Base-by-base conservation (phyloP, 208 protist species). In the Acanthamoeba castellanii region DNA sequence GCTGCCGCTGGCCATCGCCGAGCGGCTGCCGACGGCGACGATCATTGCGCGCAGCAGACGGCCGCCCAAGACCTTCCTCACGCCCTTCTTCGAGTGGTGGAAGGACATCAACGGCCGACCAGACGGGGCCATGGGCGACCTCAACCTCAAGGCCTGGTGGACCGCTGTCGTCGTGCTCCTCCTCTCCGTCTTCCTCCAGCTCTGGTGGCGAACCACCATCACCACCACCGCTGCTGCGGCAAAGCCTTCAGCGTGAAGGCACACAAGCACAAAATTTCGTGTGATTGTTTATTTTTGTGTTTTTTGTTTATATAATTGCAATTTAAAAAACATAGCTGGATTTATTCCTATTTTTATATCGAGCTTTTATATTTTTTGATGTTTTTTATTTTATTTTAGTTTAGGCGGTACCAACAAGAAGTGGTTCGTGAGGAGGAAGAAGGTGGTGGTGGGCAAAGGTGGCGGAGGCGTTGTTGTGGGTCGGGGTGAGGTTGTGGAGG, bases 31-130 rank as follows among this genome's bases (percentile, higher is more conserved):
- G 14, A 85, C 76, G 76, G 13, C 76, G 25, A 34, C 47, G 42
- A 8, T 85, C 45, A 85, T 85, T 25, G 34, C 76, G 8, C 76
- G 76, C 16, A 47, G 76, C 76, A 37, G 11, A 14, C 34, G 42
- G 16, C 76, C 76, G 76, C 76, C 76, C 25, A 11, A 85, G 76
- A 85, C 76, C 45, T 50, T 57, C 47, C 76, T 85, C 76, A 57
- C 76, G 34, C 76, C 76, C 76, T 85, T 85, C 76, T 85, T 85
- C 42, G 42, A 25, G 42, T 85, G 76, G 76, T 85, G 76, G 76
- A 16, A 30, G 13, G 76, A 85, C 45, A 50, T 85, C 42, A 85
- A 85, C 45, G 76, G 76, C 47, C 76, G 76, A 6, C 76, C 76
- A 37, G 34, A 57, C 34, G 76, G 76, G 25, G 45, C 13, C 42